A percentile compares a stretch with the other conserved stretches of the same genome.
phyloP scores from a whole-genome alignment of 495 filamentous ascomycete species.

The Aspergillus cristatus region DNA sequence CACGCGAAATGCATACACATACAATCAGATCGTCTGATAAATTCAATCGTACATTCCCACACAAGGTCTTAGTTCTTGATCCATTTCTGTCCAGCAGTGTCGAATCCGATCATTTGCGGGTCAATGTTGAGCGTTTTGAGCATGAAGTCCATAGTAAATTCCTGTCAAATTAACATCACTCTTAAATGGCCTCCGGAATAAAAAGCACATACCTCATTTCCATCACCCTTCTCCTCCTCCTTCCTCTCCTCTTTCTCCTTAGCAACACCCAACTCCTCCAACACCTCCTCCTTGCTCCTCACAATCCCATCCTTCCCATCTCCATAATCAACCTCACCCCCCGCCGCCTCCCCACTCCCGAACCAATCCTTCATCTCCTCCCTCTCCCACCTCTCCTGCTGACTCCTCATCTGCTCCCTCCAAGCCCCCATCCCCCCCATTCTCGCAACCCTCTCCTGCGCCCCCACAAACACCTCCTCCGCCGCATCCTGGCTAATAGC shows the following conservation, averaged over 20 bases:
- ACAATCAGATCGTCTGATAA: no score
- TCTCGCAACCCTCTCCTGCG: slow-evolving; percentile 30
- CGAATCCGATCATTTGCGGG: slow-evolving; percentile 52
- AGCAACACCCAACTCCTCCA: slow-evolving; percentile 13
- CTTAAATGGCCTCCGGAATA: slow-evolving; percentile 10
- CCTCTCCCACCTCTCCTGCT: slow-evolving; percentile 24
- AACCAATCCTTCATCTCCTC: slow-evolving; percentile 17
- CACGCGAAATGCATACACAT: no score
- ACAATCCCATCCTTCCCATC: slow-evolving; percentile 21
- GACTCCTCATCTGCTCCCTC: slow-evolving; percentile 29
- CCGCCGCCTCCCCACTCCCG: slow-evolving; percentile 5
- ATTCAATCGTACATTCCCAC: no score
- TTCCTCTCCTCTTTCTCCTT: slow-evolving; percentile 16
- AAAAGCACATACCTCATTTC: slow-evolving; percentile 26
- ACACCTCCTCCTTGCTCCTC: slow-evolving; percentile 15
- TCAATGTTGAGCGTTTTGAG: slow-evolving; percentile 59
- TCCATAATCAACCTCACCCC: slow-evolving; percentile 16
- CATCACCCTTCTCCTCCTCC: slow-evolving; percentile 21
- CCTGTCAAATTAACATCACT: slow-evolving; percentile 19
- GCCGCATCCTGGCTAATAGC: slow-evolving; percentile 38
- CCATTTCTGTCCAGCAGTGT: slow-evolving; percentile 47
- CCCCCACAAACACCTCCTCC: slow-evolving; percentile 39
- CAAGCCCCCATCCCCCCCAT: slow-evolving; percentile 53
- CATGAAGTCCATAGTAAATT: slow-evolving; percentile 68
- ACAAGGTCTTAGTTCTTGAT: no score